Evolutionary conservation across 2,329 filamentous ascomycete genomes (phyloP).

Genomic region (Pyrenophora seminiperda): DNA sequence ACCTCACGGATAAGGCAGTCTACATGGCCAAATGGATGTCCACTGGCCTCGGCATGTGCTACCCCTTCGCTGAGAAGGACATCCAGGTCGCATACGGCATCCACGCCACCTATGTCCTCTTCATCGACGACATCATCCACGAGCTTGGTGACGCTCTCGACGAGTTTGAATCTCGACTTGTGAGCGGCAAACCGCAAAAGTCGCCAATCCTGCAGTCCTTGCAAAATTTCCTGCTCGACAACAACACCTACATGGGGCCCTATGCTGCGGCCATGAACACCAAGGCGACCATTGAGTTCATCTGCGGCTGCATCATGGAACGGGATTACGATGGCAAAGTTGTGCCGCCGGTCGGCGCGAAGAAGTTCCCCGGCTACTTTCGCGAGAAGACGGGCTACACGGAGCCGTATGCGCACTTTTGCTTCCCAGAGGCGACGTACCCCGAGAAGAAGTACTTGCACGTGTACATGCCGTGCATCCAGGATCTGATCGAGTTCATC

Average conservation of each 20-base stretch:
- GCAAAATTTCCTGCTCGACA: conserved; percentile 13
- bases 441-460: conserved; percentile 17
- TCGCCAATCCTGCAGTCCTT: conserved; percentile 21
- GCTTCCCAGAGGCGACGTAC: conserved; percentile 18
- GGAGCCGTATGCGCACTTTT: conserved; percentile 20
- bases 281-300: conserved; percentile 19
- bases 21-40: conserved; percentile 22
- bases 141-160: conserved; percentile 18
- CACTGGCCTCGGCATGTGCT: conserved; percentile 20
- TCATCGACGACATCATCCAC: conserved; percentile 21
- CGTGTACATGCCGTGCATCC: conserved; percentile 21
- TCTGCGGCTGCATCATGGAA: conserved; percentile 19
- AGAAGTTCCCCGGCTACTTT: conserved; percentile 19
- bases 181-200: conserved; percentile 17
- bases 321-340: conserved; percentile 19
- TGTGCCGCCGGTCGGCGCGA: conserved; percentile 14
- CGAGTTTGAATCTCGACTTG: conserved; percentile 15
- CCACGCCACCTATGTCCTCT: conserved; percentile 20
- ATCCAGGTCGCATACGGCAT: conserved; percentile 20
- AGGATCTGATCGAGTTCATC: conserved; percentile 22
- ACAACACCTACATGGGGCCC: too few relatives aligned
- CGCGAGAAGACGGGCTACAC: conserved; percentile 20
- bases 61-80: conserved; percentile 17
- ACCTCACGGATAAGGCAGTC: conserved; percentile 16
- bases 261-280: conserved; percentile 21